Evolutionary conservation across 2,329 filamentous ascomycete species (phyloP).

Genomic region (Seiridium cupressi): DNA sequence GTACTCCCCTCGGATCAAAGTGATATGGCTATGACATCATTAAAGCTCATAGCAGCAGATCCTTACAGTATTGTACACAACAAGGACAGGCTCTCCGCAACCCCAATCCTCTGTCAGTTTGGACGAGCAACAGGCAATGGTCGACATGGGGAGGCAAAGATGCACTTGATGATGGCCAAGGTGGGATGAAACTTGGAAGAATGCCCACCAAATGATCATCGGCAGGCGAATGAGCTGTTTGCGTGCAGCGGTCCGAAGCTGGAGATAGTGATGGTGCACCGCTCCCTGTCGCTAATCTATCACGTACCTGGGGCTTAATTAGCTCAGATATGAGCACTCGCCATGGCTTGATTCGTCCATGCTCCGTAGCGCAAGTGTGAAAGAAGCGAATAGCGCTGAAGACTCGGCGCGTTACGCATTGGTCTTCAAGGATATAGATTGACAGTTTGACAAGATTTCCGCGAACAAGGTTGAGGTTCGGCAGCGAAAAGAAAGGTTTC

Average conservation of each 20-base stretch:
- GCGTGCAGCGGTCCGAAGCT: constrained; percentile 2
- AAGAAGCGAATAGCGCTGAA: not conserved
- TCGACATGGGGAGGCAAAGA: not conserved
- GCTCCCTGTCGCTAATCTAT: constrained; percentile 5
- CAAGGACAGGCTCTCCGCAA: too few species aligned
- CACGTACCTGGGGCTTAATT: not conserved
- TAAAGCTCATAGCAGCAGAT: too few species aligned
- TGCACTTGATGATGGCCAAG: not conserved
- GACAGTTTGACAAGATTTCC: not conserved
- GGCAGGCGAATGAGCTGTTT: not conserved
- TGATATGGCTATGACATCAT: too few species aligned
- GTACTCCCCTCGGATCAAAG: not conserved
- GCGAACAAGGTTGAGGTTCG: not conserved
- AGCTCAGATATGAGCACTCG: not conserved
- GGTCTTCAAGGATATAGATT: not conserved
- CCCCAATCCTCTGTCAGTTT: not conserved
- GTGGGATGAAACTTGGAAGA: not conserved
- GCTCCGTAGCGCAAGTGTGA: not conserved
- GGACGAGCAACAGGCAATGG: not conserved
- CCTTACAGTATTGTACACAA: too few species aligned
- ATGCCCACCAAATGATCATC: not conserved
- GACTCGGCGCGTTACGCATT: not conserved
- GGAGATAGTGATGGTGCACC: not conserved
- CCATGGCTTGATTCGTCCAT: not conserved
- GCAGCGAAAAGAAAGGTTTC: not conserved